A percentile compares a stretch with the other conserved stretches of the same genome.
These are phyloP conservation scores for Rhizopogon salebrosus DNA, from an alignment of 768 basidiomycete species.

Conservation along the genomic window DNA sequence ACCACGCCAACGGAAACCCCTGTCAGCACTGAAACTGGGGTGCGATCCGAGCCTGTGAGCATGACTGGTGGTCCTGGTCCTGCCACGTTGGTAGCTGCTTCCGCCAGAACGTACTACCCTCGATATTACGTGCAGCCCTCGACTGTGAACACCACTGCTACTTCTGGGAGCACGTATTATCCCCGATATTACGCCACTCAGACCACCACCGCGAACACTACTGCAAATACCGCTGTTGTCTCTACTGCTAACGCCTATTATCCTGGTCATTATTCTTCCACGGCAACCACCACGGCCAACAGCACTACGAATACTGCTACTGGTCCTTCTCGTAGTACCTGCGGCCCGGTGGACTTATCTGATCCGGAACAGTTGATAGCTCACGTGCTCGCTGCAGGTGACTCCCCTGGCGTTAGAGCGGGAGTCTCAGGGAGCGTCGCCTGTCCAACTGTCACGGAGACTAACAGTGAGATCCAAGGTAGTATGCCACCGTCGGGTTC, in stretches of 20 bases:
- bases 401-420: not conserved
- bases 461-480: not conserved
- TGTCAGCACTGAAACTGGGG: not conserved
- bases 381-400: not conserved
- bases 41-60: not conserved
- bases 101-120: not conserved
- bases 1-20: too few relatives aligned
- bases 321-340: not conserved
- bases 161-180: not conserved
- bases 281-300: not conserved
- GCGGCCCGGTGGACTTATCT: not conserved
- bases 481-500: not conserved
- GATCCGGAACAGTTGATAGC: not conserved
- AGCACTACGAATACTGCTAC: not conserved
- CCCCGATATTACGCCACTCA: not conserved
- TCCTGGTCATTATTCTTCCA: not conserved
- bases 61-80: not conserved
- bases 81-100: not conserved
- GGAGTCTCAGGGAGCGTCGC: not conserved
- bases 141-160: too few relatives aligned
- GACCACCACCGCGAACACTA: too few relatives aligned
- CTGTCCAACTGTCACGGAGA: not conserved
- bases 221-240: not conserved
- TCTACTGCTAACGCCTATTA: not conserved
- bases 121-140: too few relatives aligned